Conservation (phyloP, 148 eudicot species). For the Selenicereus undatus region DNA sequence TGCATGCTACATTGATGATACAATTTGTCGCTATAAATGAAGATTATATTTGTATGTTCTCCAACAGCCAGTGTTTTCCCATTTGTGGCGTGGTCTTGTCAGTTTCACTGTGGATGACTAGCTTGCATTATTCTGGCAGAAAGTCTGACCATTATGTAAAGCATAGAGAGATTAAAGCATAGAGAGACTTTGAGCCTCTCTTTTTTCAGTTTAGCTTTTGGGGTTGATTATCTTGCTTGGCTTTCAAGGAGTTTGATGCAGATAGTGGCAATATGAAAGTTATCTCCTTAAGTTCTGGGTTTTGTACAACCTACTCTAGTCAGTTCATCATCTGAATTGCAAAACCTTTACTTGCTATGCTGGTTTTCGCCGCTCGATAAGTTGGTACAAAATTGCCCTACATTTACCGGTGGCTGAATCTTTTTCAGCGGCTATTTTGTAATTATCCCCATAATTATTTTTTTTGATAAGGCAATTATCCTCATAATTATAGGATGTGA, state of each 20-base stretch:
- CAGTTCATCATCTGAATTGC: neutral
- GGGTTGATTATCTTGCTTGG: neutral
- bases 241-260: neutral
- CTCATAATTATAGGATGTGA: neutral
- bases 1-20: neutral
- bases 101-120: slow-evolving; percentile 1
- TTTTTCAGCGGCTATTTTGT: neutral
- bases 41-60: neutral
- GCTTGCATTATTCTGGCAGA: neutral
- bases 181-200: neutral
- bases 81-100: neutral
- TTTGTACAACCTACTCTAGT: neutral
- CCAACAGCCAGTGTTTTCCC: neutral
- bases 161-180: neutral
- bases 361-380: neutral
- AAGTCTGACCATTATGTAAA: neutral
- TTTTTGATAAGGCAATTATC: neutral
- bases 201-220: neutral
- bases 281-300: neutral
- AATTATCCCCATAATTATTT: neutral
- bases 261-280: neutral
- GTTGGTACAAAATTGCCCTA: neutral
- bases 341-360: neutral
- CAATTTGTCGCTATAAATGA: neutral
- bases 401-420: neutral